Percentiles rank a stretch among this genome's conserved stretches.
These are phyloP conservation scores for Stephania cephalantha DNA, from an alignment of 164 flowering plant species.

Conservation along the genomic window DNA sequence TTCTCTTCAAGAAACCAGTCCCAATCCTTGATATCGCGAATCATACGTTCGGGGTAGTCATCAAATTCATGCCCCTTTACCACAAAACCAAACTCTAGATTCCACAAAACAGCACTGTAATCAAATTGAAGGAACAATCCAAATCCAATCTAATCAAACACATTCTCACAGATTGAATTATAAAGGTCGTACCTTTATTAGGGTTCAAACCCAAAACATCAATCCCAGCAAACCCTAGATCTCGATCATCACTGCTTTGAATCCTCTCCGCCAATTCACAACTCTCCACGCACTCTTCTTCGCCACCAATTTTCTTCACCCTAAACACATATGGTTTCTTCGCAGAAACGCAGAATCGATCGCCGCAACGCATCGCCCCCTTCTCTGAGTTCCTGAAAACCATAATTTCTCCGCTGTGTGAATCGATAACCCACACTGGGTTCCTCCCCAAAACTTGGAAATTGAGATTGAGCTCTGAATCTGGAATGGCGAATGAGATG, in stretches of 20 bases:
- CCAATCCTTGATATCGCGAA: slow-evolving; percentile 53
- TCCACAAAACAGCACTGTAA: slow-evolving; percentile 6
- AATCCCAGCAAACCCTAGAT: slow-evolving; percentile 23
- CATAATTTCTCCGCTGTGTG: slow-evolving; percentile 21
- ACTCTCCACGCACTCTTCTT: slow-evolving; percentile 12
- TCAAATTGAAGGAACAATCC: background rate
- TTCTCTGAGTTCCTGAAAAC: slow-evolving; percentile 43
- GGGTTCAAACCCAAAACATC: slow-evolving; percentile 56
- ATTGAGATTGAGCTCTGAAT: slow-evolving; percentile 29
- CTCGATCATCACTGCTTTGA: slow-evolving; percentile 11
- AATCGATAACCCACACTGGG: slow-evolving; percentile 61
- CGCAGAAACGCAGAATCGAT: slow-evolving; percentile 53
- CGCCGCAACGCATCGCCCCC: slow-evolving; percentile 50
- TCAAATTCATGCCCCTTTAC: slow-evolving; percentile 77
- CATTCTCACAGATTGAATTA: too few relatives aligned
- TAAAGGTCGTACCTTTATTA: slow-evolving; percentile 50
- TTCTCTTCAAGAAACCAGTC: slow-evolving; percentile 73
- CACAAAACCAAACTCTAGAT: slow-evolving; percentile 88
- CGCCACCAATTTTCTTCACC: slow-evolving; percentile 24
- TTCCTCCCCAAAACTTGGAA: slow-evolving; percentile 69
- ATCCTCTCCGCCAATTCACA: slow-evolving; percentile 13
- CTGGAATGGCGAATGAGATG: slow-evolving; percentile 23
- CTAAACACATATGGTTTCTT: slow-evolving; percentile 48
- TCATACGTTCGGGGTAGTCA: slow-evolving; percentile 41
- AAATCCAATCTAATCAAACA: background rate